Percentiles rank a stretch among this genome's conserved stretches.
These are phyloP conservation scores for Triangularia verruculosa DNA, from an alignment of 2,329 filamentous ascomycete species.

Conservation along the genomic window DNA sequence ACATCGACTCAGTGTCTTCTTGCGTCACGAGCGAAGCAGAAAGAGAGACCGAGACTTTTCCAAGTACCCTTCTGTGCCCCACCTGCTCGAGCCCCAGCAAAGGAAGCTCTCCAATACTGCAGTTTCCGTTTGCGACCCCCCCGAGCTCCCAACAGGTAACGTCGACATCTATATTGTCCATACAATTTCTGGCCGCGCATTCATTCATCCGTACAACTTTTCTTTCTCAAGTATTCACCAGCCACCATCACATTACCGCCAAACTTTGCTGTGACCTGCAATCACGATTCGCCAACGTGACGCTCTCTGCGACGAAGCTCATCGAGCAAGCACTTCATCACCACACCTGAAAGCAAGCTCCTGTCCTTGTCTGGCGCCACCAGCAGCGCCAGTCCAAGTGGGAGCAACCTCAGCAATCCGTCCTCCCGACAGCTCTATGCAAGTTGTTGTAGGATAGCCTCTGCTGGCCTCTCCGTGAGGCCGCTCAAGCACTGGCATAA, in stretches of 20 bases:
- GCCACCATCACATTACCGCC: not conserved
- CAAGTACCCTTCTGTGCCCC: not conserved
- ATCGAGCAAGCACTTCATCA: not conserved
- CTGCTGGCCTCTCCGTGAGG: constrained; percentile 44
- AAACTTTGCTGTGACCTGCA: not conserved
- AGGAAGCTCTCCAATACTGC: not conserved
- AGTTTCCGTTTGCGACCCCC: not conserved
- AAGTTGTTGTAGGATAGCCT: constrained; percentile 36
- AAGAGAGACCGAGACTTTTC: not conserved
- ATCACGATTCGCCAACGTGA: not conserved
- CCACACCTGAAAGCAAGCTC: not conserved
- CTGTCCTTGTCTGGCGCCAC: not conserved
- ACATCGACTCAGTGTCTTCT: not conserved
- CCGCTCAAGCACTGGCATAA: constrained; percentile 39
- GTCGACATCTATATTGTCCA: not conserved
- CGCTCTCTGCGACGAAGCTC: not conserved
- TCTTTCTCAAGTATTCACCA: not conserved
- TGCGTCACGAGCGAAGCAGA: constrained; percentile 1
- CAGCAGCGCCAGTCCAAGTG: not conserved
- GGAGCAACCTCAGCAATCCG: not conserved
- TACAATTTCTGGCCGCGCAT: not conserved
- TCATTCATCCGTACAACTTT: too few relatives aligned
- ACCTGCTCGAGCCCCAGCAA: not conserved
- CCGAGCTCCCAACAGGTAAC: not conserved
- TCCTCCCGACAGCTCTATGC: constrained; percentile 33